Percentiles rank a stretch among this genome's conserved stretches.
Conservation (phyloP, 805 yeast species). For the Torulaspora quercuum region DNA sequence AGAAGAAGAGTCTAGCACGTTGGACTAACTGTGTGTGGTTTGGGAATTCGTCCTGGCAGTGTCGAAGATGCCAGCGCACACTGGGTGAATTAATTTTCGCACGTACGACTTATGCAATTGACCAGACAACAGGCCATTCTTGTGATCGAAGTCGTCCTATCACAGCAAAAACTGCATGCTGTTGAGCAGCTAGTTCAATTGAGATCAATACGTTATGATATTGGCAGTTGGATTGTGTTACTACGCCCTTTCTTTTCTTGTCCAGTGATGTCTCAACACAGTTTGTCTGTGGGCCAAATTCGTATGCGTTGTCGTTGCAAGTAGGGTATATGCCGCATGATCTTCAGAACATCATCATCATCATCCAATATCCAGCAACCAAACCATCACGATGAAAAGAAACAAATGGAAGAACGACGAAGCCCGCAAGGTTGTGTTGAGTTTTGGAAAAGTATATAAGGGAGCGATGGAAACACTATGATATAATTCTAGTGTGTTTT, state of each 20-base stretch:
- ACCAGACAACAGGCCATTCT: too few species aligned
- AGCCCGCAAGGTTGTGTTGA: slow-evolving; percentile 5
- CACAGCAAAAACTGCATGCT: slow-evolving; percentile 6
- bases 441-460: slow-evolving; percentile 18
- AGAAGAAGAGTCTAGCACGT: too few species aligned
- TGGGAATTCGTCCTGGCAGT: slow-evolving; percentile 1
- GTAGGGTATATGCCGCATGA: slow-evolving; percentile 12
- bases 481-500: background rate
- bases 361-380: slow-evolving; percentile 5
- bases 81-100: too few species aligned
- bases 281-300: too few species aligned
- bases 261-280: slow-evolving; percentile 13
- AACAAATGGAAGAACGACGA: slow-evolving; percentile 8
- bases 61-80: background rate
- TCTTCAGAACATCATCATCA: slow-evolving; percentile 2
- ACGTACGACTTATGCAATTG: too few species aligned
- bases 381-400: too few species aligned
- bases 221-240: background rate
- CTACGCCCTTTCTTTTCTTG: slow-evolving; percentile 6
- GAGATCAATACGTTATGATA: slow-evolving; percentile 5
- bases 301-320: slow-evolving; percentile 5
- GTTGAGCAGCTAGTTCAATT: slow-evolving; percentile 1
- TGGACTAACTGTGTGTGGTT: background rate
- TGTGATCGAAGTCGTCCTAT: too few species aligned
- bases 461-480: background rate